A percentile compares a stretch with the other conserved stretches of the same genome.
These are phyloP conservation scores for Cyclostephanos invisitatus DNA, from an alignment of 108 stramenopile genomes.

Conservation along the genomic window DNA sequence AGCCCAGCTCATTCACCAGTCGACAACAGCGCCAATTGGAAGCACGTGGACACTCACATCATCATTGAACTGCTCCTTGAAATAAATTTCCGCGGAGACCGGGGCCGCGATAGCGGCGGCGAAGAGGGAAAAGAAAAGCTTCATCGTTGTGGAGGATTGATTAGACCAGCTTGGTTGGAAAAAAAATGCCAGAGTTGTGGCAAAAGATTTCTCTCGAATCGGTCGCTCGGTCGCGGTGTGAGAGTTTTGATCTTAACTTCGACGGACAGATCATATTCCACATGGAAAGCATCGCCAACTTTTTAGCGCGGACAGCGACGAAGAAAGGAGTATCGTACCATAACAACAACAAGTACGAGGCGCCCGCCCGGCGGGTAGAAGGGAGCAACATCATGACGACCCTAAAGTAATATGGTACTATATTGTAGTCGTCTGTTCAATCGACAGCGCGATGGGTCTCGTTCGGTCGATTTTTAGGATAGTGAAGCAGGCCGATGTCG, in stretches of 20 bases:
- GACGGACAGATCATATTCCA: too few relatives aligned
- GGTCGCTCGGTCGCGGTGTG: too few relatives aligned
- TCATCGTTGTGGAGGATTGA: slow-evolving; percentile 64
- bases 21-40: background rate
- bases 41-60: slow-evolving; percentile 60
- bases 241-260: background rate
- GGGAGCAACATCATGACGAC: too few relatives aligned
- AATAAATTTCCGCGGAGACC: slow-evolving; percentile 64
- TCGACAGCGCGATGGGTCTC: background rate
- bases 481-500: background rate
- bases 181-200: background rate
- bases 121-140: slow-evolving; percentile 56
- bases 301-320: too few relatives aligned
- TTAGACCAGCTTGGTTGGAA: too few relatives aligned
- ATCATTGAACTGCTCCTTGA: slow-evolving; percentile 91
- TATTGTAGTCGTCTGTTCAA: too few relatives aligned
- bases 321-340: too few relatives aligned
- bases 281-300: too few relatives aligned
- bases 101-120: slow-evolving; percentile 56
- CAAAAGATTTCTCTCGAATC: background rate
- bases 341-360: too few relatives aligned
- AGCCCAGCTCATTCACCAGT: background rate
- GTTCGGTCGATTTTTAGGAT: background rate
- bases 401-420: too few relatives aligned
- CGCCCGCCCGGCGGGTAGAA: too few relatives aligned